phyloP scores from a whole-genome alignment of 1,139 yeast genomes.

The Schizosaccharomyces versatilis region DNA sequence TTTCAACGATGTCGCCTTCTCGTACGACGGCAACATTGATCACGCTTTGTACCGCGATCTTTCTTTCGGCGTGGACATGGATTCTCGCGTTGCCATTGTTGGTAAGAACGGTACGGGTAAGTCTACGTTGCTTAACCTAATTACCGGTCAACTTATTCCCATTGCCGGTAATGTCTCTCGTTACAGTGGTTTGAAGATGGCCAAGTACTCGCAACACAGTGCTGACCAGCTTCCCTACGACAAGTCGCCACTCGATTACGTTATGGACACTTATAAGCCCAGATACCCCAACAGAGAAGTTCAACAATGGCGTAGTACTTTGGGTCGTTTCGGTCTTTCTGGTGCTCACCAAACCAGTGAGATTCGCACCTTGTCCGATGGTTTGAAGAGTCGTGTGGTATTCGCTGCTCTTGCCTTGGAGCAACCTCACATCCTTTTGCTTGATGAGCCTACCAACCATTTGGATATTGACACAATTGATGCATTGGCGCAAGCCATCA shows the following conservation, averaged over 20 bases:
- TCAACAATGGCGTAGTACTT: slow-evolving; percentile 96
- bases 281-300: slow-evolving; percentile 76
- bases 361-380: slow-evolving; percentile 96
- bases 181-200: slow-evolving; percentile 92
- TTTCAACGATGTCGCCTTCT: slow-evolving; percentile 65
- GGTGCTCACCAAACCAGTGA: slow-evolving; percentile 98
- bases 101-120: slow-evolving; percentile 99
- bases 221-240: slow-evolving; percentile 94
- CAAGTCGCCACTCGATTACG: slow-evolving; percentile 85
- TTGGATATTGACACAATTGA: slow-evolving; percentile 94
- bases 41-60: slow-evolving; percentile 74
- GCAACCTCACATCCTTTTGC: slow-evolving; percentile 75
- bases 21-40: slow-evolving; percentile 72
- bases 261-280: slow-evolving; percentile 34
- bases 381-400: slow-evolving; percentile 97
- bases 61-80: slow-evolving; percentile 98
- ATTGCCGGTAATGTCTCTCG: slow-evolving; percentile 76
- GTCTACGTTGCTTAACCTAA: slow-evolving; percentile 80
- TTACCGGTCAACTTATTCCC: slow-evolving; percentile 83
- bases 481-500: slow-evolving; percentile 89
- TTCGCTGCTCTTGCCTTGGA: slow-evolving; percentile 89
- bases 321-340: slow-evolving; percentile 94
- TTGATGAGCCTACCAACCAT: slow-evolving; percentile 99
- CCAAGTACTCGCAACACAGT: slow-evolving; percentile 97
- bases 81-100: slow-evolving; percentile 89